Evolutionary conservation across 2,329 filamentous ascomycete species (phyloP), one percentile per base, ranked within the genome.

Genomic region (Hypoxylon sp.): DNA sequence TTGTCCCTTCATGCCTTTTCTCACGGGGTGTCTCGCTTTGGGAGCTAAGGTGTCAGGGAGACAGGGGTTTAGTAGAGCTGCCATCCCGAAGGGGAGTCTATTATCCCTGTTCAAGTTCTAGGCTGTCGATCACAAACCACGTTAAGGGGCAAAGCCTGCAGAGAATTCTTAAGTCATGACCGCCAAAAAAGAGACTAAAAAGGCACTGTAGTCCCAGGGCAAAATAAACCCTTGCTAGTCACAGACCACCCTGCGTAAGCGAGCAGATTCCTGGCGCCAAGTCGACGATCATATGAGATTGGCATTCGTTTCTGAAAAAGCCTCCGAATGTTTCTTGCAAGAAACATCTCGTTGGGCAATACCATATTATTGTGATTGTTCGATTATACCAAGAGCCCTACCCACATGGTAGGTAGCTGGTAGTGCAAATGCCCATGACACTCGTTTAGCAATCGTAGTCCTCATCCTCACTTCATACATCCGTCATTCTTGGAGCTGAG

Each of bases 251-350:
- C 55, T 72, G 72, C 70, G 50, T 68, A 74, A 72, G 71, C 74
- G 69, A 74, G 73, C 63, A 71, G 70, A 73, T 67, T 75, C 72
- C 66, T 72, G 60, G 72, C 66, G 69, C 69, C 68, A 72, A 70
- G 67, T 65, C 63, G 72, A 68, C 70, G 72, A 74, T 75, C 73
- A 73, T 72, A 72, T 73, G 69, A 73, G 71, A 74, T 75, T 75
- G 65, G 64, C 65, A 65, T 73, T 72, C 65, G 72, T 73, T 74
- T 73, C 68, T 72, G 65, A 65, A 71, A 63, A 68, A 70, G 60
- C 63, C 62, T 64, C 66, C 66, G 62, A 63, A 62, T 65, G 65
- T 65, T 72, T 65, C 55, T 60, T 67, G 32, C 28, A 57, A 57
- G 53, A 67, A 69, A 62, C 50, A 48, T 25, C 43, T 61, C 21